Conservation (phyloP, 139 green algal genomes). For the Ettlia oleoabundans region DNA sequence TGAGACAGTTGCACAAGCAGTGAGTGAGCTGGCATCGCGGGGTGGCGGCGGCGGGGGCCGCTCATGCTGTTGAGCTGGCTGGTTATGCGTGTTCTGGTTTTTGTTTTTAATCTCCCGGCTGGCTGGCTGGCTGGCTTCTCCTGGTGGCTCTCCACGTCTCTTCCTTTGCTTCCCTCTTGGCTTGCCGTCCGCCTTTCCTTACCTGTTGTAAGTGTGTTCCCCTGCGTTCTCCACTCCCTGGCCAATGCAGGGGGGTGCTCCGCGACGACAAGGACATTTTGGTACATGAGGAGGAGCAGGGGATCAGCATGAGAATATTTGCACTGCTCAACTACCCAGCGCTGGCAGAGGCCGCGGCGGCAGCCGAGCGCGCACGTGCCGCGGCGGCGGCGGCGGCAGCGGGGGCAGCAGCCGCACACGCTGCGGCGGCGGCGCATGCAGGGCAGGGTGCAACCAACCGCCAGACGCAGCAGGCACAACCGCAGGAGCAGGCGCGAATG, state of each 20-base stretch:
- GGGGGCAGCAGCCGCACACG: neutral
- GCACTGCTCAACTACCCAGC: slow-evolving; percentile 15
- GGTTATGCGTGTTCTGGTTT: neutral
- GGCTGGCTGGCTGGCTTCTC: too few species aligned
- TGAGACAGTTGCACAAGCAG: slow-evolving; percentile 16
- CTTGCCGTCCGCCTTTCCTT: neutral
- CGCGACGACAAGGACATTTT: slow-evolving; percentile 7
- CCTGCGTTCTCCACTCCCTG: neutral
- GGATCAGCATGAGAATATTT: slow-evolving; percentile 28
- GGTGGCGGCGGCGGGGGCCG: neutral
- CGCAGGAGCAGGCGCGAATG: too few species aligned
- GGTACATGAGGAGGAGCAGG: slow-evolving; percentile 44
- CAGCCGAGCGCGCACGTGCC: neutral
- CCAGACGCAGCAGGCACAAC: slow-evolving; percentile 4
- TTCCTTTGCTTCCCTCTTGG: too few species aligned
- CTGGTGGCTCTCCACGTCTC: too few species aligned
- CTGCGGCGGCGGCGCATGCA: neutral
- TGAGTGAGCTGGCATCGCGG: neutral
- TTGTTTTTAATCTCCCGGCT: too few species aligned
- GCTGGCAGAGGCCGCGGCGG: neutral
- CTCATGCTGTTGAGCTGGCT: neutral
- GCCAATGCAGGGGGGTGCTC: slow-evolving; percentile 22
- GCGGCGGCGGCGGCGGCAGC: neutral
- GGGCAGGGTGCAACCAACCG: too few species aligned
- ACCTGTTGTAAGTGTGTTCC: neutral